Evolutionary conservation across 1,284 basidiomycete species (phyloP).

Genomic region (Leccinum griseonigrum): DNA sequence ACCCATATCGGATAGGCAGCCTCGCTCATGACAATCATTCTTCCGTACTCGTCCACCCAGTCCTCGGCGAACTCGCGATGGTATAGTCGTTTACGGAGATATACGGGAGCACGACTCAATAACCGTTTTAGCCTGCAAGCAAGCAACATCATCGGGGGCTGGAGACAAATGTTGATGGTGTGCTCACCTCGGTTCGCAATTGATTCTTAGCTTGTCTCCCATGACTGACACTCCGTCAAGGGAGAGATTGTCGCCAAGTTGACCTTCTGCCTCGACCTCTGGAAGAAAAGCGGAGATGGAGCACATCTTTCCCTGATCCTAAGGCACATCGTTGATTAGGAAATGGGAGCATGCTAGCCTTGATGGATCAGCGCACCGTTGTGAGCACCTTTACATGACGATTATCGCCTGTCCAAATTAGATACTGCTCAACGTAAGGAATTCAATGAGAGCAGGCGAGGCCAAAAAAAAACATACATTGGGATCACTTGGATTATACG

Average conservation of each 20-base stretch:
- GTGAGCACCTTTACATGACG: conserved; percentile 25
- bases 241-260: conserved; percentile 10
- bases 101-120: conserved; percentile 20
- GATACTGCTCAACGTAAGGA: conserved; percentile 17
- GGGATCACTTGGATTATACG: conserved; percentile 21
- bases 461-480: conserved; percentile 16
- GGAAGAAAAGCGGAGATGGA: conserved; percentile 25
- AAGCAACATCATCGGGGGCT: neutral
- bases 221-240: conserved; percentile 21
- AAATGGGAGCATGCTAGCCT: neutral
- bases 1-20: conserved; percentile 46
- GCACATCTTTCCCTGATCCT: conserved; percentile 31
- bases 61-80: conserved; percentile 30
- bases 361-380: conserved; percentile 20
- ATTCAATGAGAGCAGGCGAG: neutral
- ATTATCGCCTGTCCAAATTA: conserved; percentile 26
- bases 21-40: conserved; percentile 46
- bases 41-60: conserved; percentile 38
- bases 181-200: conserved; percentile 29
- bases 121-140: conserved; percentile 26
- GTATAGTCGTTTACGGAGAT: conserved; percentile 27
- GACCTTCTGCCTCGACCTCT: conserved; percentile 24
- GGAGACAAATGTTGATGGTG: neutral
- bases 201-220: conserved; percentile 16
- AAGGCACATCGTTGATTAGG: conserved; percentile 9